A percentile compares a stretch with the other conserved stretches of the same genome.
These are phyloP conservation scores for Emydomyces testavorans DNA, from an alignment of 2,329 filamentous ascomycete genomes.

Conservation along the genomic window DNA sequence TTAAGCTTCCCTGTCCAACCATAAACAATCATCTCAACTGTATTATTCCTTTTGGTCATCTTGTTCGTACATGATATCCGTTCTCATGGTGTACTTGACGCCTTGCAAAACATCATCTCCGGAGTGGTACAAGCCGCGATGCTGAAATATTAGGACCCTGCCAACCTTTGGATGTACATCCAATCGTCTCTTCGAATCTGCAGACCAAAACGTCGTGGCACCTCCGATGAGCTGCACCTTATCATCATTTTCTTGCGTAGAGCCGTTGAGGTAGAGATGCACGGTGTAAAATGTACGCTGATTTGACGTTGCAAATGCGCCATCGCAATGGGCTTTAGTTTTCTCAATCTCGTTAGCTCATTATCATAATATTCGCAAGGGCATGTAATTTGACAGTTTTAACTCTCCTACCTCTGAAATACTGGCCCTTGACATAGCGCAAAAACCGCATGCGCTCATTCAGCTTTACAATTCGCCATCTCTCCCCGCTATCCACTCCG, in stretches of 20 bases:
- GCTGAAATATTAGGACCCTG: conserved; percentile 47
- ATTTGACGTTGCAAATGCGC: conserved; percentile 45
- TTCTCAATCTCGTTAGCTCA: background rate
- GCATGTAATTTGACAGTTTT: too few species aligned
- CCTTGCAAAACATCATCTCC: conserved; percentile 45
- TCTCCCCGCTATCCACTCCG: background rate
- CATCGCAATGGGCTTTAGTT: conserved; percentile 53
- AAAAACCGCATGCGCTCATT: conserved; percentile 69
- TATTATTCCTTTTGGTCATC: too few species aligned
- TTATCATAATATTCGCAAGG: background rate
- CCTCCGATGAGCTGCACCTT: conserved; percentile 33
- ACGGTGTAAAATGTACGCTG: conserved; percentile 42
- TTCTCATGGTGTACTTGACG: conserved; percentile 34
- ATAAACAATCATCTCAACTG: too few species aligned
- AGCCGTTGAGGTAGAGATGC: conserved; percentile 45
- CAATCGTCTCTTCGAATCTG: conserved; percentile 24
- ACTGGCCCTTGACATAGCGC: conserved; percentile 59
- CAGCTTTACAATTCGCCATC: conserved; percentile 25
- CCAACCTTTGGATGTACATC: conserved; percentile 42
- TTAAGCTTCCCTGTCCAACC: too few species aligned
- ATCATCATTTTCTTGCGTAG: conserved; percentile 22
- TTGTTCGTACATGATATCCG: conserved; percentile 7
- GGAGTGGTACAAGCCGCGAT: conserved; percentile 41
- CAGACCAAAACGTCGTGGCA: conserved; percentile 41
- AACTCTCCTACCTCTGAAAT: conserved; percentile 47